Percentiles rank a stretch among this genome's conserved stretches.
These are phyloP conservation scores for Candida qinlingensis DNA, from an alignment of 805 yeast genomes.

Conservation along the genomic window DNA sequence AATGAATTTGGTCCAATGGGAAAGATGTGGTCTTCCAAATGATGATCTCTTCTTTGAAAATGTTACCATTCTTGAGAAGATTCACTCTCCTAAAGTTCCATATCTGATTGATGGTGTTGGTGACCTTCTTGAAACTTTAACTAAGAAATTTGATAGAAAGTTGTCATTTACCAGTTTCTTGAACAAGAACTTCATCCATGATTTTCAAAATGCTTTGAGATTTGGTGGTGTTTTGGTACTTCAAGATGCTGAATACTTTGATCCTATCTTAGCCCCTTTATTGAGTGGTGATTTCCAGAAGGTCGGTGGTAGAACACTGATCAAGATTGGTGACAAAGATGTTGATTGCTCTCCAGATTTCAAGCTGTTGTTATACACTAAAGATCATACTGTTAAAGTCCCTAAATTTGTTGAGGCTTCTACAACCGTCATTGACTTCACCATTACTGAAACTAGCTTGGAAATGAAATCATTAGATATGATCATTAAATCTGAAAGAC, in stretches of 20 bases:
- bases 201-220: slow-evolving; percentile 71
- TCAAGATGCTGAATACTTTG: slow-evolving; percentile 74
- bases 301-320: slow-evolving; percentile 65
- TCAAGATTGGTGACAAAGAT: slow-evolving; percentile 55
- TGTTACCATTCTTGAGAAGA: slow-evolving; percentile 42
- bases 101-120: slow-evolving; percentile 72
- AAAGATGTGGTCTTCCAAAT: slow-evolving; percentile 42
- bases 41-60: slow-evolving; percentile 66
- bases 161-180: slow-evolving; percentile 62
- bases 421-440: slow-evolving; percentile 61
- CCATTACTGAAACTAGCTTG: slow-evolving; percentile 63
- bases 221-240: slow-evolving; percentile 76
- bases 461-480: slow-evolving; percentile 57
- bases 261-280: slow-evolving; percentile 65
- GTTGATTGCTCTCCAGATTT: slow-evolving; percentile 67
- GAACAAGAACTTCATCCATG: slow-evolving; percentile 59
- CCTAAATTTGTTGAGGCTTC: slow-evolving; percentile 58
- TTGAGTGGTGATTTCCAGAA: slow-evolving; percentile 54
- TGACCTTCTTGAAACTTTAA: slow-evolving; percentile 36
- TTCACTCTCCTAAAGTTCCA: slow-evolving; percentile 34
- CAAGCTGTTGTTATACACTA: slow-evolving; percentile 53
- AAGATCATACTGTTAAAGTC: slow-evolving; percentile 43
- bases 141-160: slow-evolving; percentile 26
- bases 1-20: slow-evolving; percentile 45
- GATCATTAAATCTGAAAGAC: slow-evolving; percentile 49